Conservation (phyloP, 345 rosid species). For the Arabidopsis suecica region DNA sequence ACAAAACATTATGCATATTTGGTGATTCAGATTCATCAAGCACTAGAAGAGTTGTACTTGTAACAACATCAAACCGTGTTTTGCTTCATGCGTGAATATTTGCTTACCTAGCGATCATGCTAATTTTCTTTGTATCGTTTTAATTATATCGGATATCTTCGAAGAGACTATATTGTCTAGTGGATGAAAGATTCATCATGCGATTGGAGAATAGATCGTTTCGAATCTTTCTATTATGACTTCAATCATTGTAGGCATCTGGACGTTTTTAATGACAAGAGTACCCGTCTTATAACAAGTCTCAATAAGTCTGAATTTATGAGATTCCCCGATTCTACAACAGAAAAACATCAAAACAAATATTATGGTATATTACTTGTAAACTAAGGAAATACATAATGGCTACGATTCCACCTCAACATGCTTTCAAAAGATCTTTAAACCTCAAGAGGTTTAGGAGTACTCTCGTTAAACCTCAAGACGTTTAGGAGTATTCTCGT, state of each 20-base stretch:
- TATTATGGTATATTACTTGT: not conserved
- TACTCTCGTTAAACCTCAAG: conserved; percentile 7
- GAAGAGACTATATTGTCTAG: not conserved
- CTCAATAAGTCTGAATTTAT: not conserved
- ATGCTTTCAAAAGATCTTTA: not conserved
- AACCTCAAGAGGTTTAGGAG: not conserved
- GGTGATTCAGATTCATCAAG: not conserved
- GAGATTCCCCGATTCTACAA: not conserved
- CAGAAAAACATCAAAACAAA: not conserved
- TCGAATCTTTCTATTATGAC: not conserved
- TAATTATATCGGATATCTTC: not conserved
- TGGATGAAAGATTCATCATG: not conserved
- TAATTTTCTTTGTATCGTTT: not conserved
- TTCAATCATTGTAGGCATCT: not conserved
- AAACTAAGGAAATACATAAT: not conserved
- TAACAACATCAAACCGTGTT: not conserved
- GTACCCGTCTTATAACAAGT: not conserved
- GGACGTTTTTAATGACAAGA: not conserved
- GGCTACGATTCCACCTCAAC: not conserved
- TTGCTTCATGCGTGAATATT: not conserved
- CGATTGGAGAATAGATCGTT: not conserved
- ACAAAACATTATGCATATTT: not conserved
- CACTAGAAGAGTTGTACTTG: not conserved
- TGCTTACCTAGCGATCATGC: not conserved
- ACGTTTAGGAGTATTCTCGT: not conserved